These are phyloP conservation scores for Fusarium pilosicola DNA, from an alignment of 2,329 filamentous ascomycete genomes.

Conservation along the genomic window DNA sequence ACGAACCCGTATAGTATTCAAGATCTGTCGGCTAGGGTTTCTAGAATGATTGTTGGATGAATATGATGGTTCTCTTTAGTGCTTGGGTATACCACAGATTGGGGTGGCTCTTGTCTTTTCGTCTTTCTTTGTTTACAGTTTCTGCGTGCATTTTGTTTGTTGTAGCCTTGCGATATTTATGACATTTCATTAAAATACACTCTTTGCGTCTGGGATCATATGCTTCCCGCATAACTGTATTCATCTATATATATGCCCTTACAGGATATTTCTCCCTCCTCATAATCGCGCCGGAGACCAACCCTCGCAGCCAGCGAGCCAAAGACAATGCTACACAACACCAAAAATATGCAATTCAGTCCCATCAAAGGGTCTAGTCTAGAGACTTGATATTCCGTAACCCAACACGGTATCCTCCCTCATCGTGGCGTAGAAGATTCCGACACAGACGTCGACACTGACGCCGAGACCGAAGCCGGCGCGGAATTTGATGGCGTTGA, in stretches of 20 bases:
- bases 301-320: background rate
- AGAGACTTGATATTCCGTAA: background rate
- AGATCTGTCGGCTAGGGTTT: conserved; percentile 36
- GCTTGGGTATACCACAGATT: background rate
- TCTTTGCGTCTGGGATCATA: background rate
- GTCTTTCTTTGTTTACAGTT: background rate
- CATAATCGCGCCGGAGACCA: background rate
- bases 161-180: background rate
- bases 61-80: background rate
- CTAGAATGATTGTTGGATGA: conserved; percentile 29
- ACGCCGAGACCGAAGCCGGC: conserved; percentile 20
- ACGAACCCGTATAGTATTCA: conserved; percentile 41
- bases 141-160: background rate
- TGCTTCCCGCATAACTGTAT: background rate
- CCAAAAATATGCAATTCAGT: background rate
- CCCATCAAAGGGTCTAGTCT: background rate
- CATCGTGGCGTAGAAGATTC: conserved; percentile 9
- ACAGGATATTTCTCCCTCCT: background rate
- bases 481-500: conserved; percentile 17
- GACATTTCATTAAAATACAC: background rate
- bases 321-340: background rate
- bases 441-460: conserved; percentile 26
- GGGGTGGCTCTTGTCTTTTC: background rate
- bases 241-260: background rate
- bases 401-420: background rate